Conservation (phyloP, 345 rosid genomes). For the Lepidium aucheri region DNA sequence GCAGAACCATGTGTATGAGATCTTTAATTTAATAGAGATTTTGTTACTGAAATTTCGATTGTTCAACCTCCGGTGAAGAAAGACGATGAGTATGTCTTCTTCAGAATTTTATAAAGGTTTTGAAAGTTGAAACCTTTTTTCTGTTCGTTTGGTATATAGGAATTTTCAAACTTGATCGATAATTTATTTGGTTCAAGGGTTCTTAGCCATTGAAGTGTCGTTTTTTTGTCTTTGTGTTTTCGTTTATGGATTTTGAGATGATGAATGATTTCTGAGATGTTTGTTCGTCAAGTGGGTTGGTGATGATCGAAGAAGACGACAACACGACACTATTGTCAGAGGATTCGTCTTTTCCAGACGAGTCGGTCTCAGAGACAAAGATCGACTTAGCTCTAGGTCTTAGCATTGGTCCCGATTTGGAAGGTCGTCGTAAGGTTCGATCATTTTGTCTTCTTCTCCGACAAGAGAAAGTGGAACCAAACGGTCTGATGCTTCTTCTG, state of each 20-base stretch:
- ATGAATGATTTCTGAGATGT: constrained; percentile 11
- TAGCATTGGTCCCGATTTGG: constrained; percentile 15
- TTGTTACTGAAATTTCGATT: no score
- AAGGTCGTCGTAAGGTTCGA: constrained; percentile 15
- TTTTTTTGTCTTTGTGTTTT: neutral
- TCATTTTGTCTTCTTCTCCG: constrained; percentile 37
- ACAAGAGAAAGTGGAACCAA: constrained; percentile 50
- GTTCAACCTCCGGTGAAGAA: no score
- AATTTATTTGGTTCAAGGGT: neutral
- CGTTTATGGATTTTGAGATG: neutral
- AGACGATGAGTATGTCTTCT: no score
- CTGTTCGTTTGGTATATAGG: neutral
- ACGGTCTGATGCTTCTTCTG: constrained; percentile 56
- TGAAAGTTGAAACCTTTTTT: constrained; percentile 5
- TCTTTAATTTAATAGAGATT: no score
- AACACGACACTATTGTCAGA: constrained; percentile 44
- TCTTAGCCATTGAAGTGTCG: neutral
- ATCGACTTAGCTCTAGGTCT: constrained; percentile 52
- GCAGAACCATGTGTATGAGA: no score
- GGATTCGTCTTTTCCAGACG: constrained; percentile 68
- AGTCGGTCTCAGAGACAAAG: constrained; percentile 44
- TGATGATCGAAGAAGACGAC: constrained; percentile 26
- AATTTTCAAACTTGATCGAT: neutral
- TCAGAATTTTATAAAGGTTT: neutral
- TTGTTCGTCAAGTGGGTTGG: constrained; percentile 14